Conservation (phyloP, 768 basidiomycete genomes). For the Lentinula sp. region DNA sequence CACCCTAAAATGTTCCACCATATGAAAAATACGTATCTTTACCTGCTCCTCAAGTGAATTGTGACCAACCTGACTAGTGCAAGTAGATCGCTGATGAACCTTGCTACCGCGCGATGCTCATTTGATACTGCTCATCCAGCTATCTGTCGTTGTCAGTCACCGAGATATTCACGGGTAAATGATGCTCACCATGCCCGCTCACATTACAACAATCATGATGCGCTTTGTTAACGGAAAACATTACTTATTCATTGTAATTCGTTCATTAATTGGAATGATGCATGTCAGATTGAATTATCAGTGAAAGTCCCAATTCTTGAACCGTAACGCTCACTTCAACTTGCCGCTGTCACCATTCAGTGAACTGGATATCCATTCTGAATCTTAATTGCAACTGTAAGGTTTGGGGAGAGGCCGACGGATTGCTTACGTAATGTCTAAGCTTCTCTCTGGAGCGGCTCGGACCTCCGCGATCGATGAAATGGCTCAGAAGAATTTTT, state of each 20-base stretch:
- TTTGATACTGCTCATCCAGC: not conserved
- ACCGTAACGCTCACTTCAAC: not conserved
- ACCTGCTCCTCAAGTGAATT: not conserved
- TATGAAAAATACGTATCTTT: not conserved
- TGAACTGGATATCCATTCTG: no score
- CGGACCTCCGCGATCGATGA: constrained; percentile 5
- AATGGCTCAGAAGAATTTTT: not conserved
- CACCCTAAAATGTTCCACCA: not conserved
- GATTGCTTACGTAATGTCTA: not conserved
- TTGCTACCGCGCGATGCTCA: constrained; percentile 1
- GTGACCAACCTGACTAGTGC: not conserved
- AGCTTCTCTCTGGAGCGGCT: not conserved
- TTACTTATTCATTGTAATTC: not conserved
- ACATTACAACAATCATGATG: not conserved
- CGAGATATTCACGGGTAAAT: not conserved
- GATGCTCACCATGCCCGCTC: not conserved
- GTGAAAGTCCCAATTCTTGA: not conserved
- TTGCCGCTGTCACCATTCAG: not conserved
- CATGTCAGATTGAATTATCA: not conserved
- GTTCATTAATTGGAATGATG: not conserved
- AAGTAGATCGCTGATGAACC: not conserved
- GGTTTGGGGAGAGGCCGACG: not conserved
- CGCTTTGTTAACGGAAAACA: not conserved
- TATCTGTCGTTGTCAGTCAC: not conserved
- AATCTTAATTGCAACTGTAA: no score